These are phyloP conservation scores for Metschnikowia hibisci DNA, from an alignment of 805 yeast species.

Conservation along the genomic window DNA sequence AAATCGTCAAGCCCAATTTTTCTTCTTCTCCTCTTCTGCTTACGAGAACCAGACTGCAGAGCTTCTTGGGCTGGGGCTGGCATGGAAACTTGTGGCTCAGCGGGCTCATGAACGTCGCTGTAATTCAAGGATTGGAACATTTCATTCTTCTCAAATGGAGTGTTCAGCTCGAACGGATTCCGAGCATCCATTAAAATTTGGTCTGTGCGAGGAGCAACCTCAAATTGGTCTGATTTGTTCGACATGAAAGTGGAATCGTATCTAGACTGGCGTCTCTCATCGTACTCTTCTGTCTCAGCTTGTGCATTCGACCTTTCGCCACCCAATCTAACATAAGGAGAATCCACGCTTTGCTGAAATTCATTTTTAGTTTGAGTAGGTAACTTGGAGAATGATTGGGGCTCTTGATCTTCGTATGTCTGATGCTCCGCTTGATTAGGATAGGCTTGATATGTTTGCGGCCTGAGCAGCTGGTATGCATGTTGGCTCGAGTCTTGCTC, in stretches of 20 bases:
- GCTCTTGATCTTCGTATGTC: not conserved
- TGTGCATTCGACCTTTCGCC: not conserved
- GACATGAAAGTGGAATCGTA: slow-evolving; percentile 24
- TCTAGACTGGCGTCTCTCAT: slow-evolving; percentile 2
- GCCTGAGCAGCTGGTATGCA: slow-evolving; percentile 5
- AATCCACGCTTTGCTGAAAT: slow-evolving; percentile 11
- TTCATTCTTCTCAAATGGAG: slow-evolving; percentile 2
- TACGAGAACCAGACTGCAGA: slow-evolving; percentile 19
- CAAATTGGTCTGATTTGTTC: slow-evolving; percentile 19
- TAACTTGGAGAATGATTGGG: slow-evolving; percentile 4
- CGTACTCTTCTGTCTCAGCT: slow-evolving; percentile 2
- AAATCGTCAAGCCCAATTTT: slow-evolving; percentile 93
- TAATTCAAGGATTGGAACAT: slow-evolving; percentile 27
- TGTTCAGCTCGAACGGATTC: slow-evolving; percentile 9
- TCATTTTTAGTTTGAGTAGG: slow-evolving; percentile 15
- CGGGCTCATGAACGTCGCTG: slow-evolving; percentile 15
- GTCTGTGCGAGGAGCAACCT: slow-evolving; percentile 1
- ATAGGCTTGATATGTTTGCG: slow-evolving; percentile 3
- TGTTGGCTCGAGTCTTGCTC: not conserved
- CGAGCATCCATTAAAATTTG: slow-evolving; percentile 6
- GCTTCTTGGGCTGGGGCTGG: not conserved
- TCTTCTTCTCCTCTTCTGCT: slow-evolving; percentile 46
- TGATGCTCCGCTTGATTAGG: not conserved
- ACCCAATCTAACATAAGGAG: slow-evolving; percentile 12
- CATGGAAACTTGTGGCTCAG: slow-evolving; percentile 1